Evolutionary conservation across 495 filamentous ascomycete genomes (phyloP).

Genomic region (Wilcoxina mikolae): DNA sequence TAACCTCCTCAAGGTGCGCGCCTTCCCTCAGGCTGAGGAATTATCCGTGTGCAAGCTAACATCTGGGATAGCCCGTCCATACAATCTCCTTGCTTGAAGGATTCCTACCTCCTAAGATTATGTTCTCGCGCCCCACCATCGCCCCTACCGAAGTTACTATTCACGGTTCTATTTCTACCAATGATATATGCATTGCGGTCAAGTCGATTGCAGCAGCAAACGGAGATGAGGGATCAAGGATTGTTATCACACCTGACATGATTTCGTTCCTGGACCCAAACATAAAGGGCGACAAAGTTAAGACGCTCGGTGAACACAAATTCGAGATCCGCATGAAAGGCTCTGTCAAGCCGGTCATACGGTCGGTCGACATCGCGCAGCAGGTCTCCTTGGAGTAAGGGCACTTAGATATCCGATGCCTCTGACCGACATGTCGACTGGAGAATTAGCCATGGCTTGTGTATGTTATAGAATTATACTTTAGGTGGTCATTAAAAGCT

Average conservation of each 20-base stretch:
- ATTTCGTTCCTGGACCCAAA: slow-evolving; percentile 34
- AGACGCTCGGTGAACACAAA: slow-evolving; percentile 40
- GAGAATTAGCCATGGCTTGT: too few relatives aligned
- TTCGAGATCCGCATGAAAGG: slow-evolving; percentile 42
- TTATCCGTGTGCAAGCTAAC: not conserved
- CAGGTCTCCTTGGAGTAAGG: slow-evolving; percentile 13
- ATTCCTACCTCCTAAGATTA: slow-evolving; percentile 36
- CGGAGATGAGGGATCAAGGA: slow-evolving; percentile 35
- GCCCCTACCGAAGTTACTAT: slow-evolving; percentile 31
- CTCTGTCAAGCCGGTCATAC: slow-evolving; percentile 31
- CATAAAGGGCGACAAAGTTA: slow-evolving; percentile 36
- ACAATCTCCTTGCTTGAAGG: slow-evolving; percentile 36
- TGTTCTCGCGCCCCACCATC: slow-evolving; percentile 41
- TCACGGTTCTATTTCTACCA: slow-evolving; percentile 42
- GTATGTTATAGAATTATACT: not conserved
- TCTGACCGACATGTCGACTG: too few relatives aligned
- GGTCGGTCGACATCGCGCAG: slow-evolving; percentile 34
- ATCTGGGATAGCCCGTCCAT: slow-evolving; percentile 32
- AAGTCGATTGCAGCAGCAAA: slow-evolving; percentile 35
- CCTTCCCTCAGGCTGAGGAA: not conserved
- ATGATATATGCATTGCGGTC: slow-evolving; percentile 38
- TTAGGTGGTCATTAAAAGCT: not conserved
- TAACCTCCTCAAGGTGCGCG: slow-evolving; percentile 26
- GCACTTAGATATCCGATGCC: too few relatives aligned
- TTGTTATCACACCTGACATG: slow-evolving; percentile 39